Evolutionary conservation across 768 basidiomycete species (phyloP).

Genomic region (Pluteus cervinus): DNA sequence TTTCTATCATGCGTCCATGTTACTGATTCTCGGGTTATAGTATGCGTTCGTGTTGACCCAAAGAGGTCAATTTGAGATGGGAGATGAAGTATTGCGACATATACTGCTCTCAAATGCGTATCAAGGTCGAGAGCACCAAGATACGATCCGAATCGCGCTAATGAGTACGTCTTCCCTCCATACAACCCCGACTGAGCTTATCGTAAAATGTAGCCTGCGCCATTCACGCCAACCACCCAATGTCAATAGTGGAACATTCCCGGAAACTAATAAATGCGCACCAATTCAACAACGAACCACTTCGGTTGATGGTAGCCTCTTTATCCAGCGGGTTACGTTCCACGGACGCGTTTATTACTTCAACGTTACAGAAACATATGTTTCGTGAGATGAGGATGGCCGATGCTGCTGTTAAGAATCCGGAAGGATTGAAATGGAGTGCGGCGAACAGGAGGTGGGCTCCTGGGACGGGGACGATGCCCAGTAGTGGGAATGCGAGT

Average conservation of each 20-base stretch:
- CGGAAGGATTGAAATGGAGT: constrained; percentile 60
- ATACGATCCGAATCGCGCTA: constrained; percentile 69
- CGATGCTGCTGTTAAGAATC: constrained; percentile 60
- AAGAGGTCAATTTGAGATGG: constrained; percentile 56
- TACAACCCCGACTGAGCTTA: constrained; percentile 3
- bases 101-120: constrained; percentile 71
- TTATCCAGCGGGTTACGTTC: constrained; percentile 67
- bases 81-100: constrained; percentile 73
- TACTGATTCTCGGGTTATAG: constrained; percentile 29
- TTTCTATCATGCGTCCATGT: background rate
- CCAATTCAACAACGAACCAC: constrained; percentile 85
- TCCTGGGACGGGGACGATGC: constrained; percentile 27
- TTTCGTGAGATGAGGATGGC: constrained; percentile 72
- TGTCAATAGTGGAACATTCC: constrained; percentile 63
- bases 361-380: constrained; percentile 78
- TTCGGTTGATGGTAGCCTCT: constrained; percentile 68
- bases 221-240: constrained; percentile 47
- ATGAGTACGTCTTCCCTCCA: constrained; percentile 49
- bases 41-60: constrained; percentile 68
- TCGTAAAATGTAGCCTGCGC: constrained; percentile 58
- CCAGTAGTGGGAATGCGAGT: too few species aligned
- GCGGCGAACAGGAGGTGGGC: constrained; percentile 51
- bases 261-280: constrained; percentile 68
- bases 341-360: constrained; percentile 71
- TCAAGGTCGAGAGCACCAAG: constrained; percentile 52